phyloP scores from a whole-genome alignment of 306 rosid genomes.

The Begonia fuchsioides region DNA sequence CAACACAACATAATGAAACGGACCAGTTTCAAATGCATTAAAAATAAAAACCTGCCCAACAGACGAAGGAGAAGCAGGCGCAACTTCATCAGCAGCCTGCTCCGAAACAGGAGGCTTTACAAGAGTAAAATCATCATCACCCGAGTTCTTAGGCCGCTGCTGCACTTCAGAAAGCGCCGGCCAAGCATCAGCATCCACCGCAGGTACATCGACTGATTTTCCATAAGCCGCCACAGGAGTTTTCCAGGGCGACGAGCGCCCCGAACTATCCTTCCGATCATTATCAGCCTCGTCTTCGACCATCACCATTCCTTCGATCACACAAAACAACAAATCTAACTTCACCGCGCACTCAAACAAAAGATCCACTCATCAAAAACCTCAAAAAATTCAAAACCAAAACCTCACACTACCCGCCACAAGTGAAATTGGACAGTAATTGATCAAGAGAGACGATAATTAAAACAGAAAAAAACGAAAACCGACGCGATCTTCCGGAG shows the following conservation, averaged over 20 bases:
- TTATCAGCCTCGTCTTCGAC: slow-evolving; percentile 53
- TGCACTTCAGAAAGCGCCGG: slow-evolving; percentile 79
- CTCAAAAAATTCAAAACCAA: no score
- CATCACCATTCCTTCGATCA: slow-evolving; percentile 42
- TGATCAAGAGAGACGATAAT: no score
- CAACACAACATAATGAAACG: no score
- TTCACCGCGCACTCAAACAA: no score
- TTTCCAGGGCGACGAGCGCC: slow-evolving; percentile 81
- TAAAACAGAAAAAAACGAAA: no score
- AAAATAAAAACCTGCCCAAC: slow-evolving; percentile 29
- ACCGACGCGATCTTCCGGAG: no score
- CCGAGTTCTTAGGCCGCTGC: slow-evolving; percentile 27
- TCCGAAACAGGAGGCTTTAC: slow-evolving; percentile 19
- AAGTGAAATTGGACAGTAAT: no score
- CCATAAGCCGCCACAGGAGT: slow-evolving; percentile 30
- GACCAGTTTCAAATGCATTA: background rate
- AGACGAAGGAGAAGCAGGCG: slow-evolving; percentile 25
- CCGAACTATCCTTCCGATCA: slow-evolving; percentile 36
- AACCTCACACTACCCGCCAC: no score
- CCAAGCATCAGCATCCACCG: slow-evolving; percentile 68
- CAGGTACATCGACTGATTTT: slow-evolving; percentile 33
- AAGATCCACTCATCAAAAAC: no score
- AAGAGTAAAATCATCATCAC: slow-evolving; percentile 18
- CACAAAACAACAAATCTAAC: background rate
- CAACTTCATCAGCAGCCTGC: slow-evolving; percentile 16